Base-by-base conservation (phyloP, 345 rosid species). In the Excoecaria agallocha region DNA sequence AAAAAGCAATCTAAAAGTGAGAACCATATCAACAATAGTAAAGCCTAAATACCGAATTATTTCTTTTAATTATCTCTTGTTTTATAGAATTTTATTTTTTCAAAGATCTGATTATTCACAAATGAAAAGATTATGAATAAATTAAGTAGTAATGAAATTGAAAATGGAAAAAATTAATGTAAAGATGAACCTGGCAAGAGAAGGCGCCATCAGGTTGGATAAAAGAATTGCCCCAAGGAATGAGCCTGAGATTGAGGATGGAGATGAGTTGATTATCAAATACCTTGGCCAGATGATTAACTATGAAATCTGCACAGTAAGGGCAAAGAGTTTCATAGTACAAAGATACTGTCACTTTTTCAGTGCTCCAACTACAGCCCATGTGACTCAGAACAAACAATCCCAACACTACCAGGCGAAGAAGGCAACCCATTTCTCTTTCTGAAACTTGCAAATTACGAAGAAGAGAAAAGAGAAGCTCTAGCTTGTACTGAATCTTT, bases 281-380 rank as follows among this genome's bases (percentile, higher is more conserved):
- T 72, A 90, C 66, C 81, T 87, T 86, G 8, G 78, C 85, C 69
- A 94, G 78, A 79, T 84, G 83, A 77, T 94, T 87, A 10, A 84
- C 95, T 7, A 94, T 88, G 83, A 94, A 94, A 69, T 88, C 80
- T 39, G 91, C 89, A 71, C 89, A 92, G 74, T 80, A 85, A 0
- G 96, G 97, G 64, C 97, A 92, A 8, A 94, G 79, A 20, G 92
- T 67, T 80, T 92, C 97, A 61, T 92, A 90, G 88, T 92, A 92
- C 52, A 94, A 64, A 72, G 90, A 87, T 63, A 94, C 46, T 0
- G 83, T 84, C 8, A 94, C 95, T 37, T 77, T 87, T 30, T 74
- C 74, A 72, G 37, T 12, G 2, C 25, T 52, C 0, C 81, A 12
- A n/a, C 70, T 2, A 48, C 46, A 66, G 4, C 68, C 37, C 16